Evolutionary conservation across 768 basidiomycete genomes (phyloP), one percentile per base, ranked within the genome.

Genomic region (Gymnopilus junonius): DNA sequence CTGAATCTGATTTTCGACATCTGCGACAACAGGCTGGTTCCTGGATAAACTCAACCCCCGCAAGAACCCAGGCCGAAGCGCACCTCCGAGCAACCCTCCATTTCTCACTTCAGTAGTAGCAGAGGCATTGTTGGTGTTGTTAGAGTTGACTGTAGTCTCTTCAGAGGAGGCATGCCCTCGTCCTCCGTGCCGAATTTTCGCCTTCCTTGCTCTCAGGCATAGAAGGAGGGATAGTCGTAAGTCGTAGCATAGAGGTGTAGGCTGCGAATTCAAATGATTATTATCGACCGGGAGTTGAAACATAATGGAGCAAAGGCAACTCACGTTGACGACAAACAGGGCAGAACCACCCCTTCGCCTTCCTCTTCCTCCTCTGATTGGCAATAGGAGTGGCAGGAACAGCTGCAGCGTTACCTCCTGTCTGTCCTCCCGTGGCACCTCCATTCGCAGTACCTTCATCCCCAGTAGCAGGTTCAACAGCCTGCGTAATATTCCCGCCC

Each of bases 321-420:
- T 75, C 72, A 95, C 94, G 94, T 83, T 95, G 95, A 67, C 95
- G 86, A 75, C 95, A 97, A 53, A 98, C 93, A 29, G 95, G 95
- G 74, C 95, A 98, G 83, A 92, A 94, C 95, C 95, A 98, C 5
- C 95, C 95, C 77, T 98, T 98, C 0, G 94, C 92, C 79, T 94
- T 96, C 68, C 94, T 84, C 82, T 95, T 96, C 72, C 95, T 82
- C 64, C 94, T 83, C 4, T 83, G 75, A 60, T 82, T 79, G 15
- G 80, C 75, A 31, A 77, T 67, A 11, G 78, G 58, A 3, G 71
- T 31, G 31, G 65, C 62, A 2, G 71, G 70, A 23, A 73, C 64
- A 27, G 73, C 73, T 1, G 76, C 67, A n/a, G 73, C 66, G n/a
- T n/a, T n/a, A n/a, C n/a, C n/a, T n/a, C n/a, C n/a, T n/a, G n/a